phyloP scores from a whole-genome alignment of 495 filamentous ascomycete species.

The Massariosphaeria phaeospora region DNA sequence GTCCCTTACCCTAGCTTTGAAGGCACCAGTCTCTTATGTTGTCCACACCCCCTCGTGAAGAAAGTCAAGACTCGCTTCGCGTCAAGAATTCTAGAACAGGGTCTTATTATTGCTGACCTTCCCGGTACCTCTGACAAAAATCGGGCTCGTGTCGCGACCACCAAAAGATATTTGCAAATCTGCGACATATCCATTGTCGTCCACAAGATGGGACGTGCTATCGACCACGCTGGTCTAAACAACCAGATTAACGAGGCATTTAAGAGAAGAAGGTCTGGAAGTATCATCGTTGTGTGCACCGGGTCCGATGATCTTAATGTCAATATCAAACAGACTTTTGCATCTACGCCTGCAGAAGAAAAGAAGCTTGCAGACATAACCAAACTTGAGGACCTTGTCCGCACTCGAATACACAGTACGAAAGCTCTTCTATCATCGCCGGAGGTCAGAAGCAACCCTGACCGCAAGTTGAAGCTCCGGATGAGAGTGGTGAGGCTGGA shows the following conservation, averaged over 20 bases:
- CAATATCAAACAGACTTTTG: no score
- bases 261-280: not conserved
- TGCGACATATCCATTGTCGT: conserved; percentile 9
- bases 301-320: conserved; percentile 14
- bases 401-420: no score
- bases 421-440: no score
- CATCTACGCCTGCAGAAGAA: no score
- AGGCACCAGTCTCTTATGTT: not conserved
- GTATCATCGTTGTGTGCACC: conserved; percentile 5
- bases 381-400: no score
- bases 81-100: not conserved
- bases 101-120: not conserved
- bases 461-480: no score
- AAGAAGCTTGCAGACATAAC: no score
- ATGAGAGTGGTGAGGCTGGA: no score
- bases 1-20: not conserved
- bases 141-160: not conserved
- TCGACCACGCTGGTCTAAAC: not conserved
- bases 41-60: conserved; percentile 7
- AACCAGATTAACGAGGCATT: not conserved
- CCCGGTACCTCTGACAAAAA: conserved; percentile 7
- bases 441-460: no score
- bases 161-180: conserved; percentile 1
- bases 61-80: not conserved
- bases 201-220: not conserved